Conservation (phyloP, 352 stramenopile genomes). For the Lagenidium sp. region DNA sequence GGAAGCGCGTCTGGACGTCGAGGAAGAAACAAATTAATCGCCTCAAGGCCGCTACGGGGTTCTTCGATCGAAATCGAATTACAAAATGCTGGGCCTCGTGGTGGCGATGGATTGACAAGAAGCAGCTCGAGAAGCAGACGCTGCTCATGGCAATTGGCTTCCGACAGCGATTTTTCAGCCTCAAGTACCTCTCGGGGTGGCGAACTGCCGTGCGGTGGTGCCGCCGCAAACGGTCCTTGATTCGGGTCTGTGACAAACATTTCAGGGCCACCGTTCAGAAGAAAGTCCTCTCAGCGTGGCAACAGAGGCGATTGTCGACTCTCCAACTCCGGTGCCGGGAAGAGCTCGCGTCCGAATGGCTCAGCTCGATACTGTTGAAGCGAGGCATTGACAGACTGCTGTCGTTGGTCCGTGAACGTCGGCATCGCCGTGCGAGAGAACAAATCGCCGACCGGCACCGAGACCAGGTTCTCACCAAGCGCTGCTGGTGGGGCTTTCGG, state of each 20-base stretch:
- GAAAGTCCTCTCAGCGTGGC: neutral
- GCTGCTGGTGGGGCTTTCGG: neutral
- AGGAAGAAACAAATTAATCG: conserved; percentile 19
- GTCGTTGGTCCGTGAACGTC: neutral
- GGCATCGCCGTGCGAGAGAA: no score
- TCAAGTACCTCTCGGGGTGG: conserved; percentile 31
- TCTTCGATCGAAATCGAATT: conserved; percentile 16
- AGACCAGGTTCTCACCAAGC: neutral
- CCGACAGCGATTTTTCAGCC: conserved; percentile 20
- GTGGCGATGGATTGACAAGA: conserved; percentile 11
- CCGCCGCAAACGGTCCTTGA: conserved; percentile 13
- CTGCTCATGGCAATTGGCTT: conserved; percentile 26
- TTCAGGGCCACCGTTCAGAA: neutral
- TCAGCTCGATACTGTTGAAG: neutral
- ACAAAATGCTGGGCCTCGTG: conserved; percentile 27
- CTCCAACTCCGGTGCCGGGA: no score
- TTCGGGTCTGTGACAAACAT: neutral
- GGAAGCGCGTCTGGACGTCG: conserved; percentile 21
- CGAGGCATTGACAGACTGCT: neutral
- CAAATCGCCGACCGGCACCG: neutral
- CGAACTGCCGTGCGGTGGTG: conserved; percentile 4
- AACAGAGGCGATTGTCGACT: no score
- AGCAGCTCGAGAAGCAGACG: conserved; percentile 15
- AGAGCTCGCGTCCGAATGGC: neutral
- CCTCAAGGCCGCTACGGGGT: conserved; percentile 16